Percentiles rank a stretch among this genome's conserved stretches.
Evolutionary conservation across 2,329 filamentous ascomycete genomes (phyloP).

Genomic region (Arachnopeziza araneosa): DNA sequence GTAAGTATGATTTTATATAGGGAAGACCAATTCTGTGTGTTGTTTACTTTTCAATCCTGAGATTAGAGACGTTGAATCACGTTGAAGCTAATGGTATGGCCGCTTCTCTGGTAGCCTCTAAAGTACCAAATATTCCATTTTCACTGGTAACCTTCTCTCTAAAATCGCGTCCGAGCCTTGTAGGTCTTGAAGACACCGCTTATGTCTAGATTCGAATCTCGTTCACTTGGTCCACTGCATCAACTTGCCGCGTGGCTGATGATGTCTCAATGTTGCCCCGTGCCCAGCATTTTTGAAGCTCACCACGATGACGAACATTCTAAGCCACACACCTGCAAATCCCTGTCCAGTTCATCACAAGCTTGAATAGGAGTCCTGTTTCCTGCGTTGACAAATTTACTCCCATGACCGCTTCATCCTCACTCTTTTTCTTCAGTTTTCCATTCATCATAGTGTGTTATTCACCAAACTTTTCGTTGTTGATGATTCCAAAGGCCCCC

Average conservation of each 20-base stretch:
- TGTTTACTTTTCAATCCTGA: too few species aligned
- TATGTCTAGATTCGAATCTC: too few species aligned
- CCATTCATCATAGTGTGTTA: not conserved
- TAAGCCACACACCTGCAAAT: not conserved
- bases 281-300: not conserved
- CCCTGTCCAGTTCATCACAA: not conserved
- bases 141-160: too few species aligned
- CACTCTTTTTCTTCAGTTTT: not conserved
- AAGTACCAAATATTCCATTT: too few species aligned
- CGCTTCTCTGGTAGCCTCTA: too few species aligned
- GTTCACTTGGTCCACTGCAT: not conserved
- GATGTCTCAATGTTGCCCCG: not conserved
- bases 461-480: not conserved
- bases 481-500: not conserved
- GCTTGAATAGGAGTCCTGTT: not conserved
- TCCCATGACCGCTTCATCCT: not conserved
- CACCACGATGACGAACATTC: not conserved
- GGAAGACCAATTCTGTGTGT: too few species aligned
- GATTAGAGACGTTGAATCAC: too few species aligned
- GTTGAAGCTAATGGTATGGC: too few species aligned
- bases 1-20: too few species aligned
- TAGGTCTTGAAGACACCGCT: too few species aligned
- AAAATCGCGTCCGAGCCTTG: too few species aligned
- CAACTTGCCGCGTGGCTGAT: not conserved
- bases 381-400: not conserved